Conservation (phyloP, 2,329 filamentous ascomycete genomes). For the Cladophialophora immunda region DNA sequence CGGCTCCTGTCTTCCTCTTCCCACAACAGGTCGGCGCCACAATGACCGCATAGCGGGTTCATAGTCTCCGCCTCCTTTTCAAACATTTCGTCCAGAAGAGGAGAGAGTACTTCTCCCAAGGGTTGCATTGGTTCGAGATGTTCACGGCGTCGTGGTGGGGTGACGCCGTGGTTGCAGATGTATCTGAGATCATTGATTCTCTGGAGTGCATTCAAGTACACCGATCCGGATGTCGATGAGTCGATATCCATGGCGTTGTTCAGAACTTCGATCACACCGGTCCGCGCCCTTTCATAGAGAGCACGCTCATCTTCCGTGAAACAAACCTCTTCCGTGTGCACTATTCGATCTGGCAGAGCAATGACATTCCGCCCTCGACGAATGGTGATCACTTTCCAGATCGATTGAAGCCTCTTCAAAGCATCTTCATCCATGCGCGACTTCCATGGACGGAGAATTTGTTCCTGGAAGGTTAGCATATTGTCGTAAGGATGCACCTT, state of each 20-base stretch:
- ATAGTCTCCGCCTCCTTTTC: too few species aligned
- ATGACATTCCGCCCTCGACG: slow-evolving; percentile 22
- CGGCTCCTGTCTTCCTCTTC: too few species aligned
- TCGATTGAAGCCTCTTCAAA: slow-evolving; percentile 9
- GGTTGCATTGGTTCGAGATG: background rate
- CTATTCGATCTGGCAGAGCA: slow-evolving; percentile 13
- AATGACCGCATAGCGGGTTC: too few species aligned
- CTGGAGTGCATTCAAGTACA: slow-evolving; percentile 55
- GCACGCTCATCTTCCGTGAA: slow-evolving; percentile 11
- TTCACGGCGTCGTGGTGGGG: background rate
- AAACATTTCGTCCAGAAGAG: background rate
- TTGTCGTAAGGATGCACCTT: slow-evolving; percentile 54
- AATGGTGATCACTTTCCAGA: slow-evolving; percentile 28
- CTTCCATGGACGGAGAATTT: slow-evolving; percentile 44
- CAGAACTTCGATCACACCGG: slow-evolving; percentile 7
- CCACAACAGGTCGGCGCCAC: too few species aligned
- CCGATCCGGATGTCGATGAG: slow-evolving; percentile 5
- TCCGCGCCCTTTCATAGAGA: slow-evolving; percentile 22
- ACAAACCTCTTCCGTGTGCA: background rate
- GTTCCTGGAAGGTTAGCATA: slow-evolving; percentile 49
- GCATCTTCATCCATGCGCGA: slow-evolving; percentile 17
- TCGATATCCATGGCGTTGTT: background rate
- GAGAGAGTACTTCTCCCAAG: background rate
- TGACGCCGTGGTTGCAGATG: slow-evolving; percentile 56
- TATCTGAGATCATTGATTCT: slow-evolving; percentile 57